A percentile compares a stretch with the other conserved stretches of the same genome.
Conservation (phyloP, 2,329 filamentous ascomycete species). For the Lecanicillium sp. region DNA sequence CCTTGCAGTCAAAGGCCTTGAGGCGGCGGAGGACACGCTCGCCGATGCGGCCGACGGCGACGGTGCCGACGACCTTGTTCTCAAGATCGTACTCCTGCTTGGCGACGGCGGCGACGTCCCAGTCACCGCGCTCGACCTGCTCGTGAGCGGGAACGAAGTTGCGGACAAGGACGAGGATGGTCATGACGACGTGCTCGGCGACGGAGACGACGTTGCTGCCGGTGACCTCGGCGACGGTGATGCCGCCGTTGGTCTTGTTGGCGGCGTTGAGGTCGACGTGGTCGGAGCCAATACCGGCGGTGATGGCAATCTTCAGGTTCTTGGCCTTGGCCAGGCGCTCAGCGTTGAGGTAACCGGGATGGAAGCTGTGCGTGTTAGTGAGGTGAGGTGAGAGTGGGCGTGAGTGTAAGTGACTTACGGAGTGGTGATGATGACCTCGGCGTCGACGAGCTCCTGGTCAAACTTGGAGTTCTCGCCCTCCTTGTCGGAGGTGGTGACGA, state of each 20-base stretch:
- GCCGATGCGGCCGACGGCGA: constrained; percentile 94
- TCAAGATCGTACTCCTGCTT: constrained; percentile 99
- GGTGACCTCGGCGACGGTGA: constrained; percentile 96
- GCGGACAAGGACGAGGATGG: constrained; percentile 89
- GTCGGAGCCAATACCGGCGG: constrained; percentile 95
- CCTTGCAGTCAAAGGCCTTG: constrained; percentile 98
- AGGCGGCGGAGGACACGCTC: constrained; percentile 95
- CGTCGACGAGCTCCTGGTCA: constrained; percentile 91
- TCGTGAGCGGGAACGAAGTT: constrained; percentile 99
- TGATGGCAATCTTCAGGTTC: constrained; percentile 97
- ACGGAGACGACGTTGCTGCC: constrained; percentile 98
- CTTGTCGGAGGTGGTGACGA: constrained; percentile 97
- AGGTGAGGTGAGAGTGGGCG: not conserved
- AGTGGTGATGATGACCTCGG: constrained; percentile 98
- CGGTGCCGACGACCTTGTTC: constrained; percentile 95
- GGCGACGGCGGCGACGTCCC: constrained; percentile 91
- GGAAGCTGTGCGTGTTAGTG: constrained; percentile 59
- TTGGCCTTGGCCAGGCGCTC: constrained; percentile 97
- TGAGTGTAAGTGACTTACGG: constrained; percentile 51
- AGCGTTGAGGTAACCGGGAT: constrained; percentile 93
- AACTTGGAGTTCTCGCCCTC: constrained; percentile 90
- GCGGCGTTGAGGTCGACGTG: constrained; percentile 95
- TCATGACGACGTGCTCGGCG: constrained; percentile 99
- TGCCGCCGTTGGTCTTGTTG: constrained; percentile 96
- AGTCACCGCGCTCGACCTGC: constrained; percentile 81